A percentile compares a stretch with the other conserved stretches of the same genome.
phyloP scores from a whole-genome alignment of 2,329 filamentous ascomycete genomes.

The Botrytis fragariae region DNA sequence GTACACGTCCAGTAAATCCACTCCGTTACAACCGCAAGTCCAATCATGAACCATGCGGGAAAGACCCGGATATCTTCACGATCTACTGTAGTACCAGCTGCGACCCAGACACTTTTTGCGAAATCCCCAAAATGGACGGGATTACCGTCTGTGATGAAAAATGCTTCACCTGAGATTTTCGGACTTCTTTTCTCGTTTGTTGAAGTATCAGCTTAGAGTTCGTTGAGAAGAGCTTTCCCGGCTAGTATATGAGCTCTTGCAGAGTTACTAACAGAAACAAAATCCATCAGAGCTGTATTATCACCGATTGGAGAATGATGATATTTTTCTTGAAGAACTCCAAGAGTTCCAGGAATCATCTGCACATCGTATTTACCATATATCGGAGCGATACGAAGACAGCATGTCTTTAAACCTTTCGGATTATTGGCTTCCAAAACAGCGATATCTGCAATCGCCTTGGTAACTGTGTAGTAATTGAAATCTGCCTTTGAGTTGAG shows the following conservation, averaged over 20 bases:
- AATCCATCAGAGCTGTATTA: neutral
- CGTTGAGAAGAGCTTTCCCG: neutral
- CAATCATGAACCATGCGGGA: slow-evolving; percentile 10
- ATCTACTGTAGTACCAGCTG: slow-evolving; percentile 12
- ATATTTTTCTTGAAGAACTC: neutral
- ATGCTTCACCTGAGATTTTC: slow-evolving; percentile 39
- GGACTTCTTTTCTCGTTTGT: neutral
- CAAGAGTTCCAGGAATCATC: neutral
- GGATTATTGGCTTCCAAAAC: neutral
- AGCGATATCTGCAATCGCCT: neutral
- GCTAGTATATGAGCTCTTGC: neutral
- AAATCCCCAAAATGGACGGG: slow-evolving; percentile 39
- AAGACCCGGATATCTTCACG: slow-evolving; percentile 17
- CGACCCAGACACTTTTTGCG: slow-evolving; percentile 19
- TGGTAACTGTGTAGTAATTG: neutral
- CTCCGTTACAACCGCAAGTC: slow-evolving; percentile 7
- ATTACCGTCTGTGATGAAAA: slow-evolving; percentile 40
- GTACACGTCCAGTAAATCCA: slow-evolving; percentile 21
- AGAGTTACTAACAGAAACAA: neutral
- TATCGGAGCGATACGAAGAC: neutral
- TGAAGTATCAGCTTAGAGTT: neutral
- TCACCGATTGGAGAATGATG: neutral
- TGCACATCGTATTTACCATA: neutral
- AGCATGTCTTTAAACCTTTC: neutral
- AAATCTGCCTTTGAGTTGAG: neutral